Evolutionary conservation across 257 asterid genomes (phyloP).

Genomic region (Salvia splendens): DNA sequence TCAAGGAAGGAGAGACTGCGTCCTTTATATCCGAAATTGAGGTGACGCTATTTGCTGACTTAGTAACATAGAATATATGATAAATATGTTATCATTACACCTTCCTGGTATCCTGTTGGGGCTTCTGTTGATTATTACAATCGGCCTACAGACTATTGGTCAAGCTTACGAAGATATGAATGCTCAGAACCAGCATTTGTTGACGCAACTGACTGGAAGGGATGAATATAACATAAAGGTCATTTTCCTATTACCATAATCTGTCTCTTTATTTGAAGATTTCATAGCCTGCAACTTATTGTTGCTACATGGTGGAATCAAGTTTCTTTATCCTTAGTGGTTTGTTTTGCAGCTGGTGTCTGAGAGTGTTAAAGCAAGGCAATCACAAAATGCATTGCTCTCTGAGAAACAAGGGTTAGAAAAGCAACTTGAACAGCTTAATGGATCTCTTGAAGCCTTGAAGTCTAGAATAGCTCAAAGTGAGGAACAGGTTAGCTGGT

Average conservation of each 20-base stretch:
- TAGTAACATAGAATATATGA: slow-evolving; percentile 13
- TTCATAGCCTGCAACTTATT: slow-evolving; percentile 7
- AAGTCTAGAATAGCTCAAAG: slow-evolving; percentile 60
- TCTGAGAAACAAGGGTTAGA: slow-evolving; percentile 66
- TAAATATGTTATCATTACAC: slow-evolving; percentile 18
- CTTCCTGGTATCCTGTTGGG: slow-evolving; percentile 25
- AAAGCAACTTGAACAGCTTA: slow-evolving; percentile 64
- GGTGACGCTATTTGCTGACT: slow-evolving; percentile 45
- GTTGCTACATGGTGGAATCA: slow-evolving; percentile 23
- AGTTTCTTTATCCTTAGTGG: slow-evolving; percentile 22
- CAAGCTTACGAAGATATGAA: slow-evolving; percentile 99
- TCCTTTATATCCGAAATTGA: slow-evolving; percentile 91
- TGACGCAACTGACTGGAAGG: slow-evolving; percentile 82
- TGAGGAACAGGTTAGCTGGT: slow-evolving; percentile 74
- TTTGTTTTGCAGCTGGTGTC: slow-evolving; percentile 79
- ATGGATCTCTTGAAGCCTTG: slow-evolving; percentile 61
- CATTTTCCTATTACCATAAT: slow-evolving; percentile 2
- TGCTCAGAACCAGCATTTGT: slow-evolving; percentile 87
- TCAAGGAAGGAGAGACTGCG: slow-evolving; percentile 83
- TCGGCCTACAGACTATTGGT: slow-evolving; percentile 78
- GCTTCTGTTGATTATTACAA: slow-evolving; percentile 29
- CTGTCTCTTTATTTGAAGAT: background rate
- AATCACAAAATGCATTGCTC: slow-evolving; percentile 63
- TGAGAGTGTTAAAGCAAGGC: slow-evolving; percentile 92
- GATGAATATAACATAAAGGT: slow-evolving; percentile 95